Conservation (phyloP, 345 rosid genomes). For the Cardamine resedifolia region DNA sequence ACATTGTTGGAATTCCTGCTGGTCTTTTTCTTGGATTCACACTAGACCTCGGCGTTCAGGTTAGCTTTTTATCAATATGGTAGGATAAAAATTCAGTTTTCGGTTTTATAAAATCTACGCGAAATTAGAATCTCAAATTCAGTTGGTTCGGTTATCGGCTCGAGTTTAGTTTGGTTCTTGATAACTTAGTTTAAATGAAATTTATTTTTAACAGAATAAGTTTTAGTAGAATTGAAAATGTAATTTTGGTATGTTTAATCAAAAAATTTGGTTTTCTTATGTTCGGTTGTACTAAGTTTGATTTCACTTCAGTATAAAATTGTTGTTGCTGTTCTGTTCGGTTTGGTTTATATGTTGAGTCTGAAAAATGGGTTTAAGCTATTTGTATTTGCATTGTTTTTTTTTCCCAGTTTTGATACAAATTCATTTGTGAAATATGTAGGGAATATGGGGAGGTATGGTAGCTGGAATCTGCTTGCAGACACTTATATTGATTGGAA, state of each 20-base stretch:
- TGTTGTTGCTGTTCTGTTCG: background rate
- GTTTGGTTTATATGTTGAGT: background rate
- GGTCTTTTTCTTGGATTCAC: constrained; percentile 86
- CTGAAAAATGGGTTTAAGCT: background rate
- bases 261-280: background rate
- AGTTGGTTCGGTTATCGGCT: background rate
- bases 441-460: constrained; percentile 99
- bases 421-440: constrained; percentile 25
- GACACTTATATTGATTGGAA: constrained; percentile 58
- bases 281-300: background rate
- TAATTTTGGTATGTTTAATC: background rate
- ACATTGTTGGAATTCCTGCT: constrained; percentile 77
- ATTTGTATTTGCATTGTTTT: background rate
- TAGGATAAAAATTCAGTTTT: background rate
- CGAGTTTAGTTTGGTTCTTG: background rate
- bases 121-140: background rate
- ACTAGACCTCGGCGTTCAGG: constrained; percentile 65
- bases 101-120: background rate
- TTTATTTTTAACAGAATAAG: background rate
- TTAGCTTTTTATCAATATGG: background rate
- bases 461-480: constrained; percentile 78
- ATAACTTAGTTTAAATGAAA: background rate
- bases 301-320: background rate
- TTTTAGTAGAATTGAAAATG: background rate
- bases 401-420: background rate